Percentiles rank a stretch among this genome's conserved stretches.
Evolutionary conservation across 129 eudicot species (phyloP).

Genomic region (Arctium minus): DNA sequence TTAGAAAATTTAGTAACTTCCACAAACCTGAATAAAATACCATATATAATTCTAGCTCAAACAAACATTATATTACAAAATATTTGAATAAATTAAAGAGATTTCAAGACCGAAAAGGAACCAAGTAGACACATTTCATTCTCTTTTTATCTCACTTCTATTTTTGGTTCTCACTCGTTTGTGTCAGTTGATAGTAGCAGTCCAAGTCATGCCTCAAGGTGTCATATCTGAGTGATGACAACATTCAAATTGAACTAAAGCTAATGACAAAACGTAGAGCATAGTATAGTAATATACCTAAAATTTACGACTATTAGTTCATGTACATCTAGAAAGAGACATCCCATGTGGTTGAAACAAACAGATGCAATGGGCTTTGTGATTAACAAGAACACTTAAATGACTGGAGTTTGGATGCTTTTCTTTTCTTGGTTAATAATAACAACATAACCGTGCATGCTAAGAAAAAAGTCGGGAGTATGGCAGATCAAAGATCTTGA

Average conservation of each 20-base stretch:
- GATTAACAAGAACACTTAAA: constrained; percentile 2
- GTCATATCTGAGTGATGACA: background rate
- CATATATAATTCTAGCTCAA: background rate
- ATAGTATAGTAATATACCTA: background rate
- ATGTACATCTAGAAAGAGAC: background rate
- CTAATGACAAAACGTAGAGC: background rate
- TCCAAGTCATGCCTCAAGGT: background rate
- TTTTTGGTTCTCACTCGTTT: background rate
- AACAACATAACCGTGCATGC: background rate
- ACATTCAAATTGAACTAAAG: too few relatives aligned
- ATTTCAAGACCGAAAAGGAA: background rate
- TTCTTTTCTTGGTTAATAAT: background rate
- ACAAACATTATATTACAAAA: background rate
- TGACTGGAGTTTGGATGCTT: background rate
- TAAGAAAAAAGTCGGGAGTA: background rate
- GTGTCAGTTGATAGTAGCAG: background rate
- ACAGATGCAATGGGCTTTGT: background rate
- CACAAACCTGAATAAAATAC: constrained; percentile 10
- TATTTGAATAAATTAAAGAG: background rate
- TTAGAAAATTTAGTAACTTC: constrained; percentile 15
- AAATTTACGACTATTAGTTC: background rate
- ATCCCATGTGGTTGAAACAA: background rate
- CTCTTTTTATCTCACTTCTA: background rate
- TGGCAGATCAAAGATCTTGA: background rate
- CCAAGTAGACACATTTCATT: background rate